Base-by-base conservation (phyloP, 139 green algal species). In the Chloropicon primus region DNA sequence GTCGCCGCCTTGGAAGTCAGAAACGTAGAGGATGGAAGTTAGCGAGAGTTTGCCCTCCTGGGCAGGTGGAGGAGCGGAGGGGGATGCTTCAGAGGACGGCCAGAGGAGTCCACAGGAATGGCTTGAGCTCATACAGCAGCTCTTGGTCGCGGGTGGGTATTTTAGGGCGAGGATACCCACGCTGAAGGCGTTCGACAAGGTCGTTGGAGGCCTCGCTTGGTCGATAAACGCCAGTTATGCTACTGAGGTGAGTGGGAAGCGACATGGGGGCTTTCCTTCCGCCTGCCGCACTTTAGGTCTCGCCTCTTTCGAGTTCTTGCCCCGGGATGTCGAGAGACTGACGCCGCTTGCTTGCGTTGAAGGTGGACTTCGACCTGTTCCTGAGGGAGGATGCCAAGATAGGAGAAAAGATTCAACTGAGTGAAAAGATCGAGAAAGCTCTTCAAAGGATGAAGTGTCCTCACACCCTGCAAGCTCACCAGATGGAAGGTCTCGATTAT, bases 121-220 rank as follows among this genome's bases (percentile, higher is more conserved):
- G 41, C 41, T 62, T 17, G 41, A 62, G 41, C 41, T 62, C 41
- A 62, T 62, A 62, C 41, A 62, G 41, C 41, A 62, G 41, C 41
- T 62, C 78, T 28, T 79, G 3, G 22, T 79, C 10, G 27, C 26
- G 22, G 77, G 27, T 24, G 77, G 77, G 5, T 80, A 80, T 26
- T 80, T 78, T 28, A 78, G 77, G 24, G 77, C 77, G 2, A 54
- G 77, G 5, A 62, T 80, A 72, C 21, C 77, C 5, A 72, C 27
- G 2, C 27, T 80, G 2, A 28, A 72, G 77, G 54, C 77, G 2
- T 80, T 80, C 54, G 77, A 80, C 72, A 80, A 80, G 28, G n/a
- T 80, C 5, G 41, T 74, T 2, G 77, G 77, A 54, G 77, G 77
- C 2, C 77, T 80, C 3, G 54, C 77, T 23, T 80, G 77, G 77